A percentile compares a stretch with the other conserved stretches of the same genome.
These are phyloP conservation scores for Lentinula guzmanii DNA, from an alignment of 768 basidiomycete genomes.

Conservation along the genomic window DNA sequence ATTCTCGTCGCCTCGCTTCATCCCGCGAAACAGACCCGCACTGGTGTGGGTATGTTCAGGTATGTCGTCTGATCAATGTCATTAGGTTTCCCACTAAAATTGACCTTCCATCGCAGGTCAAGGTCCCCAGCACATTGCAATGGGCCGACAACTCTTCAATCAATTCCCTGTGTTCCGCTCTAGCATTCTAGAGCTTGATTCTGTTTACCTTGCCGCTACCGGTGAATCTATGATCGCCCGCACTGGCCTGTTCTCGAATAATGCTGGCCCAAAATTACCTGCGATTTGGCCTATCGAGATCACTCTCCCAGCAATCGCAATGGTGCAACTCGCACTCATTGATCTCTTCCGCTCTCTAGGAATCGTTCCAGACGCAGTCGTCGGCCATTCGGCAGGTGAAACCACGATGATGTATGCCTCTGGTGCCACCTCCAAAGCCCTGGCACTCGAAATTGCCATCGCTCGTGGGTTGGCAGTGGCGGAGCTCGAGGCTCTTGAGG, in stretches of 20 bases:
- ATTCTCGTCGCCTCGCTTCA: constrained; percentile 22
- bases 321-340: constrained; percentile 40
- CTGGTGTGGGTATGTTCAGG: constrained; percentile 32
- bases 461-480: constrained; percentile 27
- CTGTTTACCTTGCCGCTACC: constrained; percentile 19
- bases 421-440: constrained; percentile 26
- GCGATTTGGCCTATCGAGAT: constrained; percentile 28
- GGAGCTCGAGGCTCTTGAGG: background rate
- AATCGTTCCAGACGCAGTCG: constrained; percentile 27
- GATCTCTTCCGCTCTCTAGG: constrained; percentile 32
- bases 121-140: constrained; percentile 31
- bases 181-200: constrained; percentile 31
- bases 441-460: constrained; percentile 39
- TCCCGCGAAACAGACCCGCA: constrained; percentile 17
- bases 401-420: constrained; percentile 25
- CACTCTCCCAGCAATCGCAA: constrained; percentile 34
- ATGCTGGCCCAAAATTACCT: constrained; percentile 7
- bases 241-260: constrained; percentile 29
- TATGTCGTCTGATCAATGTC: constrained; percentile 28
- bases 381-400: constrained; percentile 47
- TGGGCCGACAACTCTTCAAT: constrained; percentile 31
- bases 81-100: constrained; percentile 25
- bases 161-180: constrained; percentile 29
- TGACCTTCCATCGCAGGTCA: constrained; percentile 30
- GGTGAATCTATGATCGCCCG: constrained; percentile 29